Percentiles rank a stretch among this genome's conserved stretches.
phyloP scores from a whole-genome alignment of 176 grass and related monocot species.

The barley (Hordeum vulgare) region DNA sequence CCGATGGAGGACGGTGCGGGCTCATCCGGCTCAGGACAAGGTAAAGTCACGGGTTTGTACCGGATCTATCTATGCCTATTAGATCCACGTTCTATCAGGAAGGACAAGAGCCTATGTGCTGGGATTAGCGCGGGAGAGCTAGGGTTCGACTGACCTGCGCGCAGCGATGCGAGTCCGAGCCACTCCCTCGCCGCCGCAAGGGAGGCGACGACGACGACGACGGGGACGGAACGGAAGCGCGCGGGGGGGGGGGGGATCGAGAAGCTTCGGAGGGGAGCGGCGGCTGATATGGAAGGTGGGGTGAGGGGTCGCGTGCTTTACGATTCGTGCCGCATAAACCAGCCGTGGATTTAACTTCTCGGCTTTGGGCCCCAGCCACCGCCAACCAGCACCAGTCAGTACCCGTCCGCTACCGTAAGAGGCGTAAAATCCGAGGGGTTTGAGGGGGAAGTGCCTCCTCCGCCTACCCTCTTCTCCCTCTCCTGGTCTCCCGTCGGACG shows the following conservation, averaged over 20 bases:
- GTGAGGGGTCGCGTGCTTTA: not conserved
- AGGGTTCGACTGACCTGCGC: conserved; percentile 7
- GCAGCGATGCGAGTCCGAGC: not conserved
- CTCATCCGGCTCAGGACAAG: too few relatives aligned
- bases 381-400: not conserved
- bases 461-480: not conserved
- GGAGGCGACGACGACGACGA: not conserved
- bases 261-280: conserved; percentile 25
- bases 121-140: not conserved
- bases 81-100: too few relatives aligned
- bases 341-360: not conserved
- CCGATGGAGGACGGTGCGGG: too few relatives aligned
- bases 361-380: not conserved
- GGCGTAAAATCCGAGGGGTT: not conserved
- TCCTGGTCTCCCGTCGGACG: not conserved
- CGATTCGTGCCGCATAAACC: conserved; percentile 6
- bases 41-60: too few relatives aligned
- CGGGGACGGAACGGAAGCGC: not conserved
- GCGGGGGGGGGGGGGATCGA: not conserved
- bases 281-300: not conserved
- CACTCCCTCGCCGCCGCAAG: not conserved
- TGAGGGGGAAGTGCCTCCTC: not conserved
- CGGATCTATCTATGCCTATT: too few relatives aligned
- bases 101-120: not conserved
- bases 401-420: not conserved